Base-by-base conservation (phyloP, 768 basidiomycete genomes). In the Atractiella rhizophila region DNA sequence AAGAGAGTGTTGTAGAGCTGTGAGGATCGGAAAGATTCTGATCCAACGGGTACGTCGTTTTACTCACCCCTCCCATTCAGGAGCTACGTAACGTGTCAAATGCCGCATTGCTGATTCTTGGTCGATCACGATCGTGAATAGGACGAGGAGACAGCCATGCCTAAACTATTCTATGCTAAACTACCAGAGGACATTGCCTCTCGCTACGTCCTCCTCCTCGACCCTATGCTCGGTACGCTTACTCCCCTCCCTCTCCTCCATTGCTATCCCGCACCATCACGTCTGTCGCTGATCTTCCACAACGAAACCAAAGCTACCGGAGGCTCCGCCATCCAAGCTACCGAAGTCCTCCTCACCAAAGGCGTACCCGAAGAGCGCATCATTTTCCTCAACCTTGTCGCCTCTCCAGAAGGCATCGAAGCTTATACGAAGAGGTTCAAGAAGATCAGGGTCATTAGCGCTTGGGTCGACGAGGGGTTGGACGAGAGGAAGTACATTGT, bases 311-410 rank as follows among this genome's bases (percentile, higher is more conserved):
- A 47, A 70, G 88, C 88, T 0, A 96, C 88, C 1, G 91, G 91
- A 20, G 91, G 91, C 33, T 94, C 86, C 4, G 88, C 86, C 7
- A 85, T 86, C 60, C 94, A 96, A 57, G 91, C 91, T 0, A 77
- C 94, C 38, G 88, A 96, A 57, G 77, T 96, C 4, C 65, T 96
- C 11, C 72, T 76, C 59, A 77, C 82, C 34, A 74, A 82, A 53
- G 80, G 79, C 16, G 91, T 98, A 24, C 75, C 79, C 13, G 82
- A 91, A 59, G 83, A 91, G 44, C 70, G 82, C 13, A 55, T 55
- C 48, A 47, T 55, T 44, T 55, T 55, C 47, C 47, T 55, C 38
- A 54, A 54, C 48, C 48, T 55, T 37, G 47, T 55, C 21, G 51
- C 54, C 28, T 47, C 40, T 9, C 54, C 54, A 24, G 54, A 55